Evolutionary conservation across 1,284 basidiomycete genomes (phyloP).

Genomic region (Puccinia polysora): DNA sequence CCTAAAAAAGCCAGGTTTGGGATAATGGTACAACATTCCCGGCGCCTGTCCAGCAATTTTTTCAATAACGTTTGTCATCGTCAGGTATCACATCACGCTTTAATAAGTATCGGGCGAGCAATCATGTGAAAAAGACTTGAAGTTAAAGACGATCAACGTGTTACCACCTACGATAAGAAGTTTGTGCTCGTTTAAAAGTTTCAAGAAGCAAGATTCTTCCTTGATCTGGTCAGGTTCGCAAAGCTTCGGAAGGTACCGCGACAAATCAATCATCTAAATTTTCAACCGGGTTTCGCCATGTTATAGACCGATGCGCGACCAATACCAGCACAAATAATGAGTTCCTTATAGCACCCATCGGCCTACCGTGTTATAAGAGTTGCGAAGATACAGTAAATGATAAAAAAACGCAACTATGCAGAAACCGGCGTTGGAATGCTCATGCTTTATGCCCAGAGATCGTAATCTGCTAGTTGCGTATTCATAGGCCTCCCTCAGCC

Average conservation of each 20-base stretch:
- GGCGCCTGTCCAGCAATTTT: background rate
- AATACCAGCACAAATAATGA: no score
- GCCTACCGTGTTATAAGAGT: no score
- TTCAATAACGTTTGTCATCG: no score
- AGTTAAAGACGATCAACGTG: background rate
- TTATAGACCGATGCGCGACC: background rate
- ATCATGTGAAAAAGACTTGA: no score
- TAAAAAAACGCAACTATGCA: conserved; percentile 4
- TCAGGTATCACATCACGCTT: background rate
- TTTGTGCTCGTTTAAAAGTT: background rate
- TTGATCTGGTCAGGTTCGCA: background rate
- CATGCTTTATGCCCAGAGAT: background rate
- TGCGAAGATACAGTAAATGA: background rate
- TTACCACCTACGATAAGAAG: background rate
- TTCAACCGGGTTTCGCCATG: background rate
- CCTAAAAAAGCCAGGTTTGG: conserved; percentile 34
- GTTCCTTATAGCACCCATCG: no score
- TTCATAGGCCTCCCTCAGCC: background rate
- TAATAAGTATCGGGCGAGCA: background rate
- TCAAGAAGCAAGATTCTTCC: conserved; percentile 2
- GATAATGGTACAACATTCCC: conserved; percentile 26
- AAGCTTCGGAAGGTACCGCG: background rate
- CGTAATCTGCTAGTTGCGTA: background rate
- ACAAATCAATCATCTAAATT: conserved; percentile 17
- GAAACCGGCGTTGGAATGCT: background rate